phyloP scores from a whole-genome alignment of 1,284 basidiomycete genomes.

The Mycena citricolor region DNA sequence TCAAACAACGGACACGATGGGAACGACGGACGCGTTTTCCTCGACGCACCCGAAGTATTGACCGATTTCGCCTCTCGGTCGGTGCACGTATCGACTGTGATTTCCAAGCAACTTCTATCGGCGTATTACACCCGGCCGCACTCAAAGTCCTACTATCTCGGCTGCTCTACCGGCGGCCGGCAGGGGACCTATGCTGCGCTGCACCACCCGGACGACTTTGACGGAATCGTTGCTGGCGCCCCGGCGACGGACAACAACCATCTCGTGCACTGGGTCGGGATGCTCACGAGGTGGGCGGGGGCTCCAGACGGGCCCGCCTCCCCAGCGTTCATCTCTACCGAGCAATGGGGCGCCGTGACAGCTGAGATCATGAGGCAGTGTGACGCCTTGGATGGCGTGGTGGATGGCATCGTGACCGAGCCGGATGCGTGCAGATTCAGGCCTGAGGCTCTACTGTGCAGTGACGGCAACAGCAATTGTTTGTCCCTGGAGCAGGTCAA shows the following conservation, averaged over 20 bases:
- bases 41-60: constrained; percentile 28
- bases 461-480: constrained; percentile 29
- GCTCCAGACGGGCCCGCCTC: constrained; percentile 4
- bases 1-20: constrained; percentile 33
- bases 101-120: constrained; percentile 27
- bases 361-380: constrained; percentile 24
- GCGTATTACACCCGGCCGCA: constrained; percentile 24
- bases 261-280: constrained; percentile 17
- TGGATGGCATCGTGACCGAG: constrained; percentile 35
- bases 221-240: constrained; percentile 33
- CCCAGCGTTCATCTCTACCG: constrained; percentile 20
- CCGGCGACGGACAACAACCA: constrained; percentile 28
- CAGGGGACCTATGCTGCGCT: constrained; percentile 27
- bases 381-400: constrained; percentile 33
- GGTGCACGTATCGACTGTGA: constrained; percentile 26
- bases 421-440: constrained; percentile 35
- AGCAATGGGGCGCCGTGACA: constrained; percentile 23
- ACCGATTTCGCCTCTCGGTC: constrained; percentile 31
- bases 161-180: constrained; percentile 32
- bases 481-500: constrained; percentile 34
- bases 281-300: constrained; percentile 4
- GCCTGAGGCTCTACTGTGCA: constrained; percentile 31
- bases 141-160: constrained; percentile 28
- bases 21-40: constrained; percentile 22
- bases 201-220: constrained; percentile 31